Base-by-base conservation (phyloP, 345 rosid species). In the Brassica nigra region DNA sequence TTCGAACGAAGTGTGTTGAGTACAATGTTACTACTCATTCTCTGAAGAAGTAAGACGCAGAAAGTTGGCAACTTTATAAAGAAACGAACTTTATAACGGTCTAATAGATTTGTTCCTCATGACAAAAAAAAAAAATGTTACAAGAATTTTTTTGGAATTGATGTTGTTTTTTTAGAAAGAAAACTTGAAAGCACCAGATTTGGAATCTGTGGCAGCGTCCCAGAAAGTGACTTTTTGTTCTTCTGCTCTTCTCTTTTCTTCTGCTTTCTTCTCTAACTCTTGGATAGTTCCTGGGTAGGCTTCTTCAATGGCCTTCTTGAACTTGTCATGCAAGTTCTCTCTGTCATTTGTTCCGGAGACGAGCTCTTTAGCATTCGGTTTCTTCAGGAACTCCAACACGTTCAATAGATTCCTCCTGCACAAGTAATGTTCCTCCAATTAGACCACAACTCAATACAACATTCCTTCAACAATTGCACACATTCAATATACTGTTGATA, bases 301-400 rank as follows among this genome's bases (percentile, higher is more conserved):
- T 49, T 82, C 81, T 81, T 95, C 94, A 5, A 89, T 84, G 57
- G 96, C 94, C 47, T 79, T 87, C 86, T 76, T 85, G 74, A 95
- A 92, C 76, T 95, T 95, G 6, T 88, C 87, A 14, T 91, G 85
- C 81, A 95, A 80, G 80, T 92, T 92, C 68, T 85, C 91, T 59
- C 96, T 85, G 82, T 95, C 99, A 44, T 52, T 83, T 59, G 98
- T 95, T 71, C 98, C 98, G 0, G 99, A 95, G 42, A 95, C 97
- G 0, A 95, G 91, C 30, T 81, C 88, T 31, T 87, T 84, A 2
- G 97, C 98, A 82, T 93, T 93, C 0, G 99, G 98, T 80, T 86
- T 89, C 87, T 88, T 90, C 34, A 95, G 87, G 81, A 95, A 95
- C 47, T 91, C 93, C 82, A 93, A 49, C 69, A 93, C 99, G 54